A percentile compares a stretch with the other conserved stretches of the same genome.
phyloP scores from a whole-genome alignment of 1,284 basidiomycete species.

The Serendipita sp. region DNA sequence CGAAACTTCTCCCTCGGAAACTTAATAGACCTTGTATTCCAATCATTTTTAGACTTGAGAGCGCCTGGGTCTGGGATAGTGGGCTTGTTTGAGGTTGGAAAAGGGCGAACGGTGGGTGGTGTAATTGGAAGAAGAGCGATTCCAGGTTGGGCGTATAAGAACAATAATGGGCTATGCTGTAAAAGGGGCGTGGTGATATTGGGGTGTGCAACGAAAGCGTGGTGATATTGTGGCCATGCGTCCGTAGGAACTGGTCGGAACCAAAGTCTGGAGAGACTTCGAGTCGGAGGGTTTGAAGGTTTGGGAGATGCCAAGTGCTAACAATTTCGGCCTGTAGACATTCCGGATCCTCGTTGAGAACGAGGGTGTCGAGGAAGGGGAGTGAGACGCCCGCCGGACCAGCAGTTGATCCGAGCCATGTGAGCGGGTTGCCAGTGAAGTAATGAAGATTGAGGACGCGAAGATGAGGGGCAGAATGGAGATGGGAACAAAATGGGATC shows the following conservation, averaged over 20 bases:
- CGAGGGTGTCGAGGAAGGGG: neutral
- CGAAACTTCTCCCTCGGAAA: neutral
- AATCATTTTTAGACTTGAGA: neutral
- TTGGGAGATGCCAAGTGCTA: neutral
- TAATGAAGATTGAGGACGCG: neutral
- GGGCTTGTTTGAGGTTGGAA: no score
- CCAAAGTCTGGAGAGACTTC: conserved; percentile 1
- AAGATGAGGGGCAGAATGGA: neutral
- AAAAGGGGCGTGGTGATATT: neutral
- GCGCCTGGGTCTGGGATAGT: neutral
- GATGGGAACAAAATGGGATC: neutral
- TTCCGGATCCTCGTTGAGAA: neutral
- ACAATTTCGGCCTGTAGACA: neutral
- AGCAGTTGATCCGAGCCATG: neutral
- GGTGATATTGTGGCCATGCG: neutral
- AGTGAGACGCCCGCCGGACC: neutral
- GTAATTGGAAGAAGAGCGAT: conserved; percentile 1
- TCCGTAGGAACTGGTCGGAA: neutral
- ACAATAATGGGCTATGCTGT: neutral
- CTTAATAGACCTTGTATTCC: neutral
- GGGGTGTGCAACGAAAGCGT: neutral
- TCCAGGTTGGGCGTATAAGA: neutral
- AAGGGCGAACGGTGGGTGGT: neutral
- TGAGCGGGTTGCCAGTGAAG: neutral
- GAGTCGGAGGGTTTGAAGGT: neutral